A percentile compares a stretch with the other conserved stretches of the same genome.
These are phyloP conservation scores for Daldinia childiae DNA, from an alignment of 495 filamentous ascomycete genomes.

Conservation along the genomic window DNA sequence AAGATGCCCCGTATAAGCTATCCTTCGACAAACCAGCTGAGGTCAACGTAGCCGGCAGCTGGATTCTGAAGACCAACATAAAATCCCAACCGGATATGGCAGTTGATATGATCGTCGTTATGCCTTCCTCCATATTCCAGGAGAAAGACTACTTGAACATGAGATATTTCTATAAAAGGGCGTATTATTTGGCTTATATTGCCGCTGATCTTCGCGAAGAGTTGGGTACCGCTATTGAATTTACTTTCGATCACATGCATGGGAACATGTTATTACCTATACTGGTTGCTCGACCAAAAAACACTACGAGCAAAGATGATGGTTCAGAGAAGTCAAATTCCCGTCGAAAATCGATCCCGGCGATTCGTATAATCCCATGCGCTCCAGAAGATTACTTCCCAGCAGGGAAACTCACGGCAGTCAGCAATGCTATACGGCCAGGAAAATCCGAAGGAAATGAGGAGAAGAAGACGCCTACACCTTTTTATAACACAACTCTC, in stretches of 20 bases:
- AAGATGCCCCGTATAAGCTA: conserved; percentile 81
- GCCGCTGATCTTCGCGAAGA: conserved; percentile 71
- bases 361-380: conserved; percentile 82
- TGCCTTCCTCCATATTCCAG: conserved; percentile 83
- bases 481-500: conserved; percentile 89
- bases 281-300: conserved; percentile 60
- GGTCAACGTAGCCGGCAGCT: conserved; percentile 90
- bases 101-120: conserved; percentile 85
- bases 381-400: conserved; percentile 73
- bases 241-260: conserved; percentile 74
- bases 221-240: conserved; percentile 59
- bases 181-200: conserved; percentile 87
- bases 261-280: conserved; percentile 83
- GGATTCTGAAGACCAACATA: conserved; percentile 77
- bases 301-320: conserved; percentile 12
- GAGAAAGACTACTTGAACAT: conserved; percentile 95
- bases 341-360: conserved; percentile 55
- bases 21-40: conserved; percentile 77
- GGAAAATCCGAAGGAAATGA: conserved; percentile 47
- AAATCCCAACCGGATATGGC: conserved; percentile 65
- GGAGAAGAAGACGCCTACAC: conserved; percentile 64
- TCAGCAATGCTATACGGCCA: conserved; percentile 74
- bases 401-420: conserved; percentile 70
- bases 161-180: conserved; percentile 93
- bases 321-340: conserved; percentile 7